A percentile compares a stretch with the other conserved stretches of the same genome.
These are phyloP conservation scores for Termitomyces sp. DNA, from an alignment of 768 basidiomycete genomes.

Conservation along the genomic window DNA sequence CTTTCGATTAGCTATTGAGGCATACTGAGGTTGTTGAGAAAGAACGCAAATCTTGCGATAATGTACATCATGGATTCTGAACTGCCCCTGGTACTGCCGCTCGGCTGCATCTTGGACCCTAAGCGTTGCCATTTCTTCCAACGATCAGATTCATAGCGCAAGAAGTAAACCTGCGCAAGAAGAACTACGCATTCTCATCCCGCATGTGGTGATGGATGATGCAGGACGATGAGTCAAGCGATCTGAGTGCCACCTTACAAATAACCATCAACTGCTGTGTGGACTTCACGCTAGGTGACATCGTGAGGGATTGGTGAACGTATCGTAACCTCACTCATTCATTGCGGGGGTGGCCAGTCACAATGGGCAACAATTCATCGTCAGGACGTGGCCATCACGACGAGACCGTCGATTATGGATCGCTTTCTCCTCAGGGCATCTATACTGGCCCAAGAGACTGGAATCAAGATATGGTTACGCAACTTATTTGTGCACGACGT, in stretches of 20 bases:
- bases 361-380: conserved; percentile 83
- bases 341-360: conserved; percentile 1
- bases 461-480: conserved; percentile 82
- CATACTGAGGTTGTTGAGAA: not conserved
- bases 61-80: not conserved
- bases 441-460: conserved; percentile 85
- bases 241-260: conserved; percentile 30
- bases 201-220: not conserved
- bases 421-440: conserved; percentile 76
- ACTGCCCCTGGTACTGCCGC: not conserved
- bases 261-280: conserved; percentile 28
- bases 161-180: not conserved
- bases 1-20: not conserved
- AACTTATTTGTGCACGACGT: conserved; percentile 81
- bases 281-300: conserved; percentile 4
- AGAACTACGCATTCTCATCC: not conserved
- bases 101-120: not conserved
- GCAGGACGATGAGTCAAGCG: conserved; percentile 6
- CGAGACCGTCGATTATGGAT: conserved; percentile 80
- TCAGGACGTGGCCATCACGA: conserved; percentile 72
- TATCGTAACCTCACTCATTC: conserved; percentile 3
- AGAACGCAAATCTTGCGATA: not conserved
- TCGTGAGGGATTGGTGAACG: conserved; percentile 8
- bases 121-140: not conserved
- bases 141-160: not conserved